Percentiles rank a stretch among this genome's conserved stretches.
These are phyloP conservation scores for Candida mattraensis DNA, from an alignment of 805 yeast species.

Conservation along the genomic window DNA sequence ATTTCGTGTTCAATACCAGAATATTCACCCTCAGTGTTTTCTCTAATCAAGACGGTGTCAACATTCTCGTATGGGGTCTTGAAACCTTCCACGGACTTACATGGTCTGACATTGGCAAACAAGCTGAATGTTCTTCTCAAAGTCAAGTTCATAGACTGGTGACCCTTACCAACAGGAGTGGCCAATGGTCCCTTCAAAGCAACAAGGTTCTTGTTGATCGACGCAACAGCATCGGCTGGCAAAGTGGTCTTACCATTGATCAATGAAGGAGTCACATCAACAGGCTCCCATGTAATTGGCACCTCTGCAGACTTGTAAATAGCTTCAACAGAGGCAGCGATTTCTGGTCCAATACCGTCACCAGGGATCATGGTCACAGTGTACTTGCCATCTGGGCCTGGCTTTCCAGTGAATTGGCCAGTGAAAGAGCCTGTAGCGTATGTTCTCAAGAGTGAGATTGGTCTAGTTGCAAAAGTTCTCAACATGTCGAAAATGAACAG, in stretches of 20 bases:
- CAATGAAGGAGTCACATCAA: conserved; percentile 91
- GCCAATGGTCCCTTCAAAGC: conserved; percentile 98
- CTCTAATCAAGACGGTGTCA: conserved; percentile 95
- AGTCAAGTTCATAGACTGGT: conserved; percentile 94
- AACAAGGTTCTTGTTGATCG: conserved; percentile 88
- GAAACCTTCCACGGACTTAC: conserved; percentile 90
- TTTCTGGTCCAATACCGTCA: conserved; percentile 97
- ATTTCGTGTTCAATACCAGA: conserved; percentile 98
- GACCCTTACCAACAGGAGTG: conserved; percentile 98
- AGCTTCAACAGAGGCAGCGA: conserved; percentile 89
- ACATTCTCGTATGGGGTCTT: conserved; percentile 88
- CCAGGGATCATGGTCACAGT: conserved; percentile 96
- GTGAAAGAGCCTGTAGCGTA: conserved; percentile 45
- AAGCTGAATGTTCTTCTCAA: conserved; percentile 94
- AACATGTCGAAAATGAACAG: conserved; percentile 8
- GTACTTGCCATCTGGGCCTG: conserved; percentile 77
- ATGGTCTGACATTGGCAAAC: conserved; percentile 97
- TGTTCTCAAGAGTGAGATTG: conserved; percentile 25
- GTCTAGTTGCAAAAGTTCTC: conserved; percentile 15
- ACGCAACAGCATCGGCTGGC: conserved; percentile 88
- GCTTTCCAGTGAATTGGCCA: conserved; percentile 66
- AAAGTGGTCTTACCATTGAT: conserved; percentile 91
- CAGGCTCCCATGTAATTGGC: conserved; percentile 96
- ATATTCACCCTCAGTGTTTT: conserved; percentile 99
- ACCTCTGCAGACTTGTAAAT: conserved; percentile 93